Conservation (phyloP, 805 yeast species). For the Danielozyma ontarioensis region DNA sequence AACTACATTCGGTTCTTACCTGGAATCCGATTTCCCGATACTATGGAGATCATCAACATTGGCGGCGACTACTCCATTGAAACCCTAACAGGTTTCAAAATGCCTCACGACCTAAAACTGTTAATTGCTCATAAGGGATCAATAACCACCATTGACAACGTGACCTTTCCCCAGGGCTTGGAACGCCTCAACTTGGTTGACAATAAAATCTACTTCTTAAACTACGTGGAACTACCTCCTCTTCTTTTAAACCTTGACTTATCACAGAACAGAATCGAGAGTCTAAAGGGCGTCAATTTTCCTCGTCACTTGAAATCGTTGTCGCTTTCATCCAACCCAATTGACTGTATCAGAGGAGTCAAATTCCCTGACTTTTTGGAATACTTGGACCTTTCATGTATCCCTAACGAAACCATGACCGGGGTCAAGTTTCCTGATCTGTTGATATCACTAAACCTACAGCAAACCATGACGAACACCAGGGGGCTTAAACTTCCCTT, state of each 20-base stretch:
- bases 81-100: conserved; percentile 33
- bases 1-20: conserved; percentile 34
- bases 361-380: conserved; percentile 34
- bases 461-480: conserved; percentile 41
- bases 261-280: conserved; percentile 37
- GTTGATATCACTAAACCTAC: conserved; percentile 30
- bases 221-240: conserved; percentile 35
- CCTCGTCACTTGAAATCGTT: conserved; percentile 27
- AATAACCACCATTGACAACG: conserved; percentile 29
- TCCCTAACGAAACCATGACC: conserved; percentile 43
- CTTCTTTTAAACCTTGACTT: conserved; percentile 25
- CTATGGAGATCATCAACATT: conserved; percentile 31
- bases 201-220: conserved; percentile 34
- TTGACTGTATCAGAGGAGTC: conserved; percentile 37
- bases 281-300: conserved; percentile 30
- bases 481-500: conserved; percentile 39
- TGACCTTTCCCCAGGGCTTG: conserved; percentile 28
- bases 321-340: conserved; percentile 33
- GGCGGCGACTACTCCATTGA: conserved; percentile 37
- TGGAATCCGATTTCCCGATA: conserved; percentile 34
- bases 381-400: conserved; percentile 35
- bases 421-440: conserved; percentile 42
- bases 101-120: conserved; percentile 26
- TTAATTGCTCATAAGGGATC: conserved; percentile 31
- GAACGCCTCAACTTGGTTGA: conserved; percentile 29